Evolutionary conservation across 129 eudicot species (phyloP), one percentile per base, ranked within the genome.

Genomic region (Flaveria ramosissima): DNA sequence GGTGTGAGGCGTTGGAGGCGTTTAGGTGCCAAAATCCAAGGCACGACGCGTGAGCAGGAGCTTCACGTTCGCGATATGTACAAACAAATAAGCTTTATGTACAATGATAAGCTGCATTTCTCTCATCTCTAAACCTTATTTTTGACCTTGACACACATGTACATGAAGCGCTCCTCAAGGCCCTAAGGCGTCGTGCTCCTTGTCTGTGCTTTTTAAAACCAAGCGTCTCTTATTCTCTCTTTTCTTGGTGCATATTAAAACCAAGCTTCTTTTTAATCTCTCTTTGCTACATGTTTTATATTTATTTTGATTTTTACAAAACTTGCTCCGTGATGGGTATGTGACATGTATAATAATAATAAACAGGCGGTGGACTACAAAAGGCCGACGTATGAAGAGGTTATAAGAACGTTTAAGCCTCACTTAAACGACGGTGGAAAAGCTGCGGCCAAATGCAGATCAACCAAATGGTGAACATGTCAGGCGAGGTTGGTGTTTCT

Each of bases 331-430:
- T 11, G 21, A 57, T 57, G 55, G 15, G 64, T 14, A 60, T 11
- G 12, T 46, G 48, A 20, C 70, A 3, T 23, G 17, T 47, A 2
- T 64, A n/a, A 66, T 64, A n/a, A 66, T 63, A 57, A 43, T 21
- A 74, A 66, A 74, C 85, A 93, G 99, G 99, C 99, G 7, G 99
- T 94, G 77, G 99, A 91, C 80, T 94, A 94, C 89, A 94, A 94
- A 84, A 91, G 97, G 96, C 99, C 99, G 14, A 92, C 92, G 20
- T 94, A 94, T 16, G 94, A 89, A 75, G 92, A 94, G 86, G 99
- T 94, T 17, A 87, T 94, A 80, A 77, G 64, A 74, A 87, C 88
- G 65, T 94, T 94, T 83, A 82, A 55, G 82, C 83, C 89, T 71
- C 78, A 85, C 78, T 59, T 93, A 23, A 69, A 61, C 63, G 88